phyloP scores from a whole-genome alignment of 257 asterid genomes.

The Forsythia suspensa region DNA sequence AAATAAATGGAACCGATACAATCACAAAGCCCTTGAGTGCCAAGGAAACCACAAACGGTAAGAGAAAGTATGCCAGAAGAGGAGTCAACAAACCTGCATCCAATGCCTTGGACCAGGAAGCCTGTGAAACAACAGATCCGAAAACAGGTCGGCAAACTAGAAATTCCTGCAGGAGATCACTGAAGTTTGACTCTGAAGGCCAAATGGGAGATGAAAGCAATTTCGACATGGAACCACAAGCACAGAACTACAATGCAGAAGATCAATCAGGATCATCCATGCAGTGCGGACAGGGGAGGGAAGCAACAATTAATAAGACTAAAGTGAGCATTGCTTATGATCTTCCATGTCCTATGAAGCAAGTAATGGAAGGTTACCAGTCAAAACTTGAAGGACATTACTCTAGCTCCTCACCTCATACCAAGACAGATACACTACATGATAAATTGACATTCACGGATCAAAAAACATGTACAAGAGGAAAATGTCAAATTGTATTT shows the following conservation, averaged over 20 bases:
- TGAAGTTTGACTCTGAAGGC: constrained; percentile 50
- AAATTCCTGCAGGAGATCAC: constrained; percentile 63
- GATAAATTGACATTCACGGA: constrained; percentile 26
- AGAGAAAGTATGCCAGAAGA: constrained; percentile 40
- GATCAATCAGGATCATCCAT: constrained; percentile 32
- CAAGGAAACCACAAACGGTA: constrained; percentile 29
- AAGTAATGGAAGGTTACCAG: constrained; percentile 24
- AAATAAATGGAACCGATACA: constrained; percentile 24
- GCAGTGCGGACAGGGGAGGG: constrained; percentile 27
- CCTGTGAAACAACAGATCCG: constrained; percentile 24
- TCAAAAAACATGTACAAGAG: constrained; percentile 42
- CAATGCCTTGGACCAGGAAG: constrained; percentile 37
- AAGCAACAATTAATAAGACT: constrained; percentile 29
- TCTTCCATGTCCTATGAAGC: constrained; percentile 23
- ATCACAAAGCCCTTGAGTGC: constrained; percentile 30
- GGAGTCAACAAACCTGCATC: constrained; percentile 33
- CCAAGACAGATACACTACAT: constrained; percentile 30
- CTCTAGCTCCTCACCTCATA: constrained; percentile 26
- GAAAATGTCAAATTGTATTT: constrained; percentile 67
- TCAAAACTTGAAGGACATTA: constrained; percentile 31
- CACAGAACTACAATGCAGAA: constrained; percentile 24
- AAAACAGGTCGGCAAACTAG: constrained; percentile 29
- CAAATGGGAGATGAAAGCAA: constrained; percentile 39
- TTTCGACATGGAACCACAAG: constrained; percentile 25
- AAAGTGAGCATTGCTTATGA: constrained; percentile 30